Percentiles rank a stretch among this genome's conserved stretches.
Conservation (phyloP, 2,329 filamentous ascomycete genomes). For the Pestalotiopsis sp. region DNA sequence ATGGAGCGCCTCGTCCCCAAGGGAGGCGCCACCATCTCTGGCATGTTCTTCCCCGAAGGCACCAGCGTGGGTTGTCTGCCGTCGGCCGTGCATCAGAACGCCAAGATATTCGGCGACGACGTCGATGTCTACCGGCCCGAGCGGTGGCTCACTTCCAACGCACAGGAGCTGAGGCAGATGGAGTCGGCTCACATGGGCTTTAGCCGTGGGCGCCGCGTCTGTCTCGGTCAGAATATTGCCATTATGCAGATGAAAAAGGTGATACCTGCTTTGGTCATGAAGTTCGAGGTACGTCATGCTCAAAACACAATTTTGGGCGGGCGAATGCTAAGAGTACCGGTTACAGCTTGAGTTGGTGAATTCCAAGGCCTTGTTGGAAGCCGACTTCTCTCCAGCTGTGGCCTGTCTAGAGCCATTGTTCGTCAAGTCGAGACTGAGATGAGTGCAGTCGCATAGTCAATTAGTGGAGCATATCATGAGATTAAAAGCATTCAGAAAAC, state of each 20-base stretch:
- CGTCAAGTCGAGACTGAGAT: background rate
- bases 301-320: background rate
- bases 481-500: too few species aligned
- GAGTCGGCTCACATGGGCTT: constrained; percentile 29
- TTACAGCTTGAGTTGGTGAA: background rate
- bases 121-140: constrained; percentile 23
- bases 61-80: constrained; percentile 26
- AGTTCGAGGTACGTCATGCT: constrained; percentile 23
- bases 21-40: background rate
- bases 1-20: background rate
- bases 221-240: constrained; percentile 26
- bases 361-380: background rate
- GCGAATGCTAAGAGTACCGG: background rate
- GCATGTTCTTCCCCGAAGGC: constrained; percentile 12
- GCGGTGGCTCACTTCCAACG: constrained; percentile 25
- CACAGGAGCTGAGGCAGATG: constrained; percentile 24
- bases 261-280: constrained; percentile 26
- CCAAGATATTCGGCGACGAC: constrained; percentile 23
- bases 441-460: too few species aligned
- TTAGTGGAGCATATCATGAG: too few species aligned
- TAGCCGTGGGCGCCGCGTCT: constrained; percentile 25
- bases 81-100: constrained; percentile 20
- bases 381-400: background rate
- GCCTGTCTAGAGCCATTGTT: background rate
- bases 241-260: constrained; percentile 28